A percentile compares a stretch with the other conserved stretches of the same genome.
These are phyloP conservation scores for Tricladium varicosporioides DNA, from an alignment of 2,329 filamentous ascomycete species.

Conservation along the genomic window DNA sequence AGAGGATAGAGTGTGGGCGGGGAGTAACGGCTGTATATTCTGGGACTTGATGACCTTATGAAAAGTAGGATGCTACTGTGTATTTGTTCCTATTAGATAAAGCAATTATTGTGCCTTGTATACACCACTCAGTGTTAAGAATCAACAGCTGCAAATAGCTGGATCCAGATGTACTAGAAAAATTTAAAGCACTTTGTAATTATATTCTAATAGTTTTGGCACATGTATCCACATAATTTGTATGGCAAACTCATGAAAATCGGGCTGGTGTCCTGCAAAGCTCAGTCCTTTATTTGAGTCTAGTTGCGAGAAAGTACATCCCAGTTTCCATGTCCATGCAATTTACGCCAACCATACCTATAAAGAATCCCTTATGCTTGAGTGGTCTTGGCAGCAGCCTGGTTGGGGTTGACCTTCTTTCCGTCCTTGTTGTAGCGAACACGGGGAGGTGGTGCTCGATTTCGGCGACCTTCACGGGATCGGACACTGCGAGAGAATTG, in stretches of 20 bases:
- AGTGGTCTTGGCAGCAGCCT: slow-evolving; percentile 35
- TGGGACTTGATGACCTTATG: slow-evolving; percentile 31
- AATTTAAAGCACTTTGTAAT: too few relatives aligned
- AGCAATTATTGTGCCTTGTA: background rate
- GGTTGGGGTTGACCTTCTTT: slow-evolving; percentile 83
- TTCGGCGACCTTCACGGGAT: slow-evolving; percentile 93
- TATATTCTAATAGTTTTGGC: too few relatives aligned
- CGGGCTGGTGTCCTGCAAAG: slow-evolving; percentile 11
- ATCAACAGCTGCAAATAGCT: too few relatives aligned
- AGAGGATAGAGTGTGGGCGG: slow-evolving; percentile 83
- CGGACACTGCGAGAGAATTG: slow-evolving; percentile 69
- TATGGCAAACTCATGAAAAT: background rate
- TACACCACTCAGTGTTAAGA: too few relatives aligned
- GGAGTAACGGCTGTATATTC: slow-evolving; percentile 84
- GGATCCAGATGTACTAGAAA: too few relatives aligned
- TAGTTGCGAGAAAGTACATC: slow-evolving; percentile 22
- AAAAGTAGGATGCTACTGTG: background rate
- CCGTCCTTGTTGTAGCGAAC: slow-evolving; percentile 99
- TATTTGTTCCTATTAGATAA: background rate
- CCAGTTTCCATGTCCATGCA: slow-evolving; percentile 24
- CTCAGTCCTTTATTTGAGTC: slow-evolving; percentile 18
- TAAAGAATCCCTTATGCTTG: slow-evolving; percentile 28
- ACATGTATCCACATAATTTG: too few relatives aligned
- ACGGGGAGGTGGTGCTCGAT: slow-evolving; percentile 95
- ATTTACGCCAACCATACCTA: slow-evolving; percentile 21